phyloP scores from a whole-genome alignment of 2,329 filamentous ascomycete genomes.

The Penicillium sp. region DNA sequence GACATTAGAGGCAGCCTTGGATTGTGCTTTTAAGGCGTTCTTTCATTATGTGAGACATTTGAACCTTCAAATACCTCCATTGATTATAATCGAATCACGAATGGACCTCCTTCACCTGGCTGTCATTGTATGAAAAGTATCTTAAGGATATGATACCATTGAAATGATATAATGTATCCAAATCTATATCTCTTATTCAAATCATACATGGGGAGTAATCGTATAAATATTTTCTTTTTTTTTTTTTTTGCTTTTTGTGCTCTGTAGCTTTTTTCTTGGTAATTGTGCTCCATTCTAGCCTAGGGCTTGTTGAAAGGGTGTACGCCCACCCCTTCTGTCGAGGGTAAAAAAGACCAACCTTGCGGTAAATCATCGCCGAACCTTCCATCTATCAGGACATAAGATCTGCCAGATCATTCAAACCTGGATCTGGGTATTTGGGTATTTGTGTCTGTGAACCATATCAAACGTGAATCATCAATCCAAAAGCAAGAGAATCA shows the following conservation, averaged over 20 bases:
- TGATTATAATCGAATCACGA: not conserved
- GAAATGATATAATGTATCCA: not conserved
- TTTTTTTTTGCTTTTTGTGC: slow-evolving; percentile 8
- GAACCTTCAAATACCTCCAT: not conserved
- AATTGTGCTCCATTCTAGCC: slow-evolving; percentile 11
- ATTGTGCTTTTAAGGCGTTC: not conserved
- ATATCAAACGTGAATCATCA: slow-evolving; percentile 5
- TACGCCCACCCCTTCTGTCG: not conserved
- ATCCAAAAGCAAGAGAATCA: slow-evolving; percentile 10
- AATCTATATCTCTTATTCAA: not conserved
- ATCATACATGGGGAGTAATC: not conserved
- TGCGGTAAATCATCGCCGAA: slow-evolving; percentile 3
- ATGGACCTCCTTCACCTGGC: not conserved
- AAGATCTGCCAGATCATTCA: slow-evolving; percentile 12
- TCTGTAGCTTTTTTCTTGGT: slow-evolving; percentile 8
- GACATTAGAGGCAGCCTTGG: slow-evolving; percentile 3
- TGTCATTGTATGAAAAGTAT: not conserved
- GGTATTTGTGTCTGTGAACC: slow-evolving; percentile 21
- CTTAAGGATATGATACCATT: not conserved
- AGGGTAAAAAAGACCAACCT: not conserved
- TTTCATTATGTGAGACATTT: not conserved
- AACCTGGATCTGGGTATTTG: slow-evolving; percentile 21
- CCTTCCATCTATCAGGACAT: slow-evolving; percentile 23
- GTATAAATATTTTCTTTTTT: not conserved
- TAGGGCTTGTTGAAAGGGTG: slow-evolving; percentile 5